Percentiles rank a stretch among this genome's conserved stretches.
Conservation (phyloP, 1,139 yeast genomes). For the Sugiyamaella xylanicola region DNA sequence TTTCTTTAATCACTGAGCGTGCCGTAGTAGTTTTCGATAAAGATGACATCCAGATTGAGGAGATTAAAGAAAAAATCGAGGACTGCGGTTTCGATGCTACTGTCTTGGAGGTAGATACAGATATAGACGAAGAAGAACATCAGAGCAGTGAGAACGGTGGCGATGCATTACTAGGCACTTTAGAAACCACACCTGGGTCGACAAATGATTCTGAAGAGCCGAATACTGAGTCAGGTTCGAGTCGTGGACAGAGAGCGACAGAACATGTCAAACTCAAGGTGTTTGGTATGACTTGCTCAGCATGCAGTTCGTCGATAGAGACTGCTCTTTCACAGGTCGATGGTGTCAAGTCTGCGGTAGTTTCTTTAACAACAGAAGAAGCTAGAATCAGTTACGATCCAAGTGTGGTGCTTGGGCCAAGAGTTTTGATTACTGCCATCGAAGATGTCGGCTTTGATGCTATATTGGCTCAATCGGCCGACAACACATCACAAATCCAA, state of each 20-base stretch:
- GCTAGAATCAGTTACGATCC: conserved; percentile 54
- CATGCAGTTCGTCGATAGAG: conserved; percentile 57
- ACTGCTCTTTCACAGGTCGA: conserved; percentile 46
- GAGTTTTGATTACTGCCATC: conserved; percentile 56
- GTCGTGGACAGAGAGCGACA: too few relatives aligned
- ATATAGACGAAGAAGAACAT: neutral
- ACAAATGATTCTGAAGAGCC: too few relatives aligned
- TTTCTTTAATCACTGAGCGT: conserved; percentile 74
- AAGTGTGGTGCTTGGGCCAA: conserved; percentile 50
- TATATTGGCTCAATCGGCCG: conserved; percentile 46
- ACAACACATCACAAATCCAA: conserved; percentile 64
- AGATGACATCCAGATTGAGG: conserved; percentile 40
- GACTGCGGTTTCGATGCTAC: conserved; percentile 74
- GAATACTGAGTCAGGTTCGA: too few relatives aligned
- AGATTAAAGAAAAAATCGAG: conserved; percentile 56
- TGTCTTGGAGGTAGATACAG: conserved; percentile 29
- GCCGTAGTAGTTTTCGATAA: conserved; percentile 58
- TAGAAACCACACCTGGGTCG: too few relatives aligned
- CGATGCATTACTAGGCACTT: too few relatives aligned
- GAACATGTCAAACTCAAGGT: conserved; percentile 43
- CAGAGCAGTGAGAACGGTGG: too few relatives aligned
- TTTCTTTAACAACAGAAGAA: conserved; percentile 47
- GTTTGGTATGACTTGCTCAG: conserved; percentile 64
- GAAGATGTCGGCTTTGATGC: conserved; percentile 56
- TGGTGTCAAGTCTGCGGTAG: conserved; percentile 52